These are phyloP conservation scores for Blastomyces parvus DNA, from an alignment of 2,329 filamentous ascomycete species.

Conservation along the genomic window DNA sequence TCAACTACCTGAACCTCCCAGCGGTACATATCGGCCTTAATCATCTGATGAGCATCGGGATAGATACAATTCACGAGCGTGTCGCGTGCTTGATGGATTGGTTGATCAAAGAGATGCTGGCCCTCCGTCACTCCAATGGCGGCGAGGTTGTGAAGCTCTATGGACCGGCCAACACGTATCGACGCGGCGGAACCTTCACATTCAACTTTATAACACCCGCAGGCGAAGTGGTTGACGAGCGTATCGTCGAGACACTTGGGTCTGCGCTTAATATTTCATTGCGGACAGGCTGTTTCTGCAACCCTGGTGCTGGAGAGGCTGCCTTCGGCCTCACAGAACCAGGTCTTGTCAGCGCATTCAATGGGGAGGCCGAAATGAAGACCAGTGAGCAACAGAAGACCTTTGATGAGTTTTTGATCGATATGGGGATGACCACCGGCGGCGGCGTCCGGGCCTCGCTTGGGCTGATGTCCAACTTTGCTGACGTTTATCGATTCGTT, in stretches of 20 bases:
- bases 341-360: constrained; percentile 9
- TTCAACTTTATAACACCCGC: constrained; percentile 51
- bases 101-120: constrained; percentile 41
- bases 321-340: constrained; percentile 34
- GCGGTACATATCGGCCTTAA: constrained; percentile 50
- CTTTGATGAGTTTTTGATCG: constrained; percentile 16
- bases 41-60: constrained; percentile 33
- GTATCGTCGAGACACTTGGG: constrained; percentile 50
- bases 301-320: constrained; percentile 38
- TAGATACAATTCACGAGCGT: constrained; percentile 51
- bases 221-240: constrained; percentile 48
- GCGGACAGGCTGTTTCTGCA: constrained; percentile 50
- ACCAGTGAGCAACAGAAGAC: constrained; percentile 14
- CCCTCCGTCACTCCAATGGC: constrained; percentile 47
- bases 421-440: constrained; percentile 17
- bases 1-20: constrained; percentile 56
- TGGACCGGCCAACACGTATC: constrained; percentile 44
- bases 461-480: constrained; percentile 18
- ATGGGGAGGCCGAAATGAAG: constrained; percentile 8
- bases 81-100: constrained; percentile 45
- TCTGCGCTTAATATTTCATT: constrained; percentile 50
- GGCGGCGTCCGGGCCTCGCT: constrained; percentile 18
- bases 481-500: constrained; percentile 16
- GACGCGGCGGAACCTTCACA: constrained; percentile 49
- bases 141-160: constrained; percentile 46